Base-by-base conservation (phyloP, 306 rosid genomes). In the Vachellia collinsii region DNA sequence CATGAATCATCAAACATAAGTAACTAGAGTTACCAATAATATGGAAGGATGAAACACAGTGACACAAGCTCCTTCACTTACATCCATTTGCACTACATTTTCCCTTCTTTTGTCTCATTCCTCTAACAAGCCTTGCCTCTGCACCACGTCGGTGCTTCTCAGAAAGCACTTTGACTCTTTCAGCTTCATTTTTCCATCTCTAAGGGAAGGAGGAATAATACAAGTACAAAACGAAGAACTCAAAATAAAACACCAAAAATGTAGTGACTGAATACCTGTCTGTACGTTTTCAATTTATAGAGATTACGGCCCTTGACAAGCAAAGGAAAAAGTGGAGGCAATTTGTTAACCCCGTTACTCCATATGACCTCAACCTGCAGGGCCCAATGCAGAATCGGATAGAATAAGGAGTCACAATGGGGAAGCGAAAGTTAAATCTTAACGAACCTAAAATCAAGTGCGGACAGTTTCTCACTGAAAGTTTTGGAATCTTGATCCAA, bases 231-330 rank as follows among this genome's bases (percentile, higher is more conserved):
- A 65, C 20, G 66, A 38, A 51, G 14, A 39, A 73, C 14, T 22
- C 4, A 61, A 42, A n/a, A 70, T 7, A 22, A 8, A 56, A 83
- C 43, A 36, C 16, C 43, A 7, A 29, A 38, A 25, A 62, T 12
- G 19, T 5, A 47, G 72, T 43, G 80, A 80, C 47, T 22, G 64
- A 23, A 75, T 80, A 90, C 98, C 92, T 83, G 93, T 90, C 93
- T 88, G 86, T 86, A 89, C 36, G 98, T 90, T 86, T 82, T 89
- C 87, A 79, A 76, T 81, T 80, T 91, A 77, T 93, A 93, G 77
- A 93, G 98, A 79, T 93, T 93, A 14, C 94, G 92, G 16, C 97
- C 98, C 91, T 91, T 93, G 41, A 93, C 90, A 77, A 93, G 97
- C 83, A 91, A 70, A 81, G 93, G 90, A 83, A 54, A 89, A 61